phyloP scores from a whole-genome alignment of 2,329 filamentous ascomycete species.

The Dissoconium aciculare region DNA sequence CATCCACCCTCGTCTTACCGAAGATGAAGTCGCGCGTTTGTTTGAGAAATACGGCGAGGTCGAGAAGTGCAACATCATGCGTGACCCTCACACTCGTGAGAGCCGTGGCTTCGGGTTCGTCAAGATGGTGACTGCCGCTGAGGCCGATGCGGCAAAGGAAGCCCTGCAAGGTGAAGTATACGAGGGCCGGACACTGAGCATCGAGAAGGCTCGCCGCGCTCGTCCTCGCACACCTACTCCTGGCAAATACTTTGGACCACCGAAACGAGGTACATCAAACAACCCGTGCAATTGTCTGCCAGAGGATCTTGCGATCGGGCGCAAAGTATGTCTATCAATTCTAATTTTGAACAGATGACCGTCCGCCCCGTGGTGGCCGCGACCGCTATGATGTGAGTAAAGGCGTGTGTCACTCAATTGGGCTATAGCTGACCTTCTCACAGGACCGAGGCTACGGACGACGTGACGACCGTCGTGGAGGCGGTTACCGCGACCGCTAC shows the following conservation, averaged over 20 bases:
- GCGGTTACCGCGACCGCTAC: conserved; percentile 41
- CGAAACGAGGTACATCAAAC: conserved; percentile 53
- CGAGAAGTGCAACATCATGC: conserved; percentile 99
- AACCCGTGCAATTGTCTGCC: no score
- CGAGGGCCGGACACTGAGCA: conserved; percentile 89
- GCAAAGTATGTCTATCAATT: neutral
- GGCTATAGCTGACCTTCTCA: conserved; percentile 4
- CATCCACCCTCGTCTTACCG: conserved; percentile 81
- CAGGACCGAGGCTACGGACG: conserved; percentile 27
- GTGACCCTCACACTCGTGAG: conserved; percentile 94
- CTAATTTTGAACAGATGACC: conserved; percentile 25
- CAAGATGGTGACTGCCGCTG: conserved; percentile 91
- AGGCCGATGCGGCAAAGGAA: conserved; percentile 93
- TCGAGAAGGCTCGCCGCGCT: conserved; percentile 94
- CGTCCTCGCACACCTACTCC: conserved; percentile 91
- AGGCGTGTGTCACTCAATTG: neutral
- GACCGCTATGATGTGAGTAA: conserved; percentile 30
- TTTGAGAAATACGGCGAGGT: conserved; percentile 99
- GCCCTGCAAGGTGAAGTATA: conserved; percentile 89
- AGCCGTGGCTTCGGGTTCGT: conserved; percentile 98
- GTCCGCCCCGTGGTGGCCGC: conserved; percentile 30
- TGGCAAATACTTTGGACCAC: conserved; percentile 97
- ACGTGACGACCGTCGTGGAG: conserved; percentile 36
- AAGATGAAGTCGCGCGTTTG: conserved; percentile 80
- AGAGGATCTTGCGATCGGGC: no score